Evolutionary conservation across 208 protist species (phyloP), one percentile per base, ranked within the genome.

Genomic region (Trypanosoma avium): DNA sequence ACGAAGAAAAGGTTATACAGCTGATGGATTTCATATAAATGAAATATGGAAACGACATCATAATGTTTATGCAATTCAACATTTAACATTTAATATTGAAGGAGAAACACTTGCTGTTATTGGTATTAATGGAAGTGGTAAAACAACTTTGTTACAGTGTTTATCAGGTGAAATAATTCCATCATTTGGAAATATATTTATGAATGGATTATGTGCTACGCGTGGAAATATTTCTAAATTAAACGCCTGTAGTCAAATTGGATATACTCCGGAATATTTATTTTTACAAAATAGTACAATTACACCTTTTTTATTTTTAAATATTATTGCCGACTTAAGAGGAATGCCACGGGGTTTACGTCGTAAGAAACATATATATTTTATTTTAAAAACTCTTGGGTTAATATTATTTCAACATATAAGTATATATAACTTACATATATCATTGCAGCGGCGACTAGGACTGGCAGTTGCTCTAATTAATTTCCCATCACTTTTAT

Each of bases 401-500:
- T 49, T 73, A 43, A 21, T 43, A 26, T 29, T 47, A 13, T 61
- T 40, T 35, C 50, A 53, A 52, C 48, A 68, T 45, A 9, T 38
- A n/a, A 12, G 49, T 35, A 55, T 63, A 17, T 46, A 19, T 17
- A 24, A 8, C 12, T 53, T 73, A 3, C 54, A n/a, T 30, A 2
- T 32, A 15, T 59, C 60, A 3, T 15, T 68, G 3, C 47, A 67
- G 21, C 48, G 59, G 15, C 56, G 49, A 21, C 32, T 73, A 13
- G 19, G 32, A n/a, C 33, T 82, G 13, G 80, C 75, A 24, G 68
- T 82, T 3, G 58, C 84, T 26, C 66, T 90, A 15, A 45, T 90
- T 22, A 81, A 81, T 35, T 38, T 40, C 17, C 77, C 81, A 22
- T 9, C 43, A 17, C 26, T 80, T 19, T 30, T 85, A 38, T 50